Evolutionary conservation across 2,329 filamentous ascomycete genomes (phyloP).

Genomic region (Beauveria caledonica): DNA sequence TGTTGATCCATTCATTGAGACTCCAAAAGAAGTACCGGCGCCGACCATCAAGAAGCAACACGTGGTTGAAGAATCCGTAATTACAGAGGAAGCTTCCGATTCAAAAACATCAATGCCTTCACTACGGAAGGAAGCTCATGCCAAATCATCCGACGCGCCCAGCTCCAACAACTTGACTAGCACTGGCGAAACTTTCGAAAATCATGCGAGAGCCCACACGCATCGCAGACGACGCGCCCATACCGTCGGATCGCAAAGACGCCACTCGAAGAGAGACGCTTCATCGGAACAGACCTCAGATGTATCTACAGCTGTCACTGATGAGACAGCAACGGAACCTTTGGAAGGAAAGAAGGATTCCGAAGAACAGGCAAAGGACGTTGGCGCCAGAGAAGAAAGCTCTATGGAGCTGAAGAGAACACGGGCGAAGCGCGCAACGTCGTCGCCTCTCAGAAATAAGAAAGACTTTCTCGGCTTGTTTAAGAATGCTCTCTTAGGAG

Average conservation of each 20-base stretch:
- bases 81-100: background rate
- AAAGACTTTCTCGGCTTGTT: constrained; percentile 49
- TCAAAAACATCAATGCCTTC: background rate
- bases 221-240: background rate
- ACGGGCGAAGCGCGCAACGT: constrained; percentile 42
- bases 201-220: background rate
- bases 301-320: background rate
- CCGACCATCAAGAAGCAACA: constrained; percentile 1
- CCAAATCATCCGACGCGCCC: background rate
- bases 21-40: constrained; percentile 11
- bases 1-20: constrained; percentile 53
- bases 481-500: constrained; percentile 54
- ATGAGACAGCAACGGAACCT: constrained; percentile 7
- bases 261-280: background rate
- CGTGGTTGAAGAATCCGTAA: background rate
- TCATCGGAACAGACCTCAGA: background rate
- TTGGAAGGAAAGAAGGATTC: background rate
- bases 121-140: background rate
- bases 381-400: constrained; percentile 13
- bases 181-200: background rate
- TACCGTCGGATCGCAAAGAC: background rate
- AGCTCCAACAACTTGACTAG: background rate
- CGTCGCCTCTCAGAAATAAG: constrained; percentile 43
- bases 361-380: constrained; percentile 19
- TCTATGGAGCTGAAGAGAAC: constrained; percentile 44